Evolutionary conservation across 805 yeast genomes (phyloP).

Genomic region (Tetrapisispora taiwanensis): DNA sequence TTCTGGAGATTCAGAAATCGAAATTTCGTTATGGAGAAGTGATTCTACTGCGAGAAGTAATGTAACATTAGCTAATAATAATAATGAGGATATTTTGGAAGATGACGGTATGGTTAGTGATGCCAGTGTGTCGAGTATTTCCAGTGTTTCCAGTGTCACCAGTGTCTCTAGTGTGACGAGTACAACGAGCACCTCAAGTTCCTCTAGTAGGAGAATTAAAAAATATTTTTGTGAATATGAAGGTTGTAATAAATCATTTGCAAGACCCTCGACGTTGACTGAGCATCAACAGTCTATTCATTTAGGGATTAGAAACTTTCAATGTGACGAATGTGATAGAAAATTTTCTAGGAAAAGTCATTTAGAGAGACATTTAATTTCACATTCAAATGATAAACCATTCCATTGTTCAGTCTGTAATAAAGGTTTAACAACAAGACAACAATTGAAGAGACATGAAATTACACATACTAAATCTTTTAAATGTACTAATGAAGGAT

Average conservation of each 20-base stretch:
- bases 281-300: conserved; percentile 70
- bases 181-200: not conserved
- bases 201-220: conserved; percentile 32
- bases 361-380: conserved; percentile 57
- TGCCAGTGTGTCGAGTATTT: not conserved
- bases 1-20: not conserved
- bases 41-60: conserved; percentile 2
- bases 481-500: conserved; percentile 48
- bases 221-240: conserved; percentile 50
- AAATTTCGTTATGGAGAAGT: conserved; percentile 1
- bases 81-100: not conserved
- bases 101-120: conserved; percentile 3
- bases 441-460: conserved; percentile 77
- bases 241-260: conserved; percentile 66
- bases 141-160: conserved; percentile 2
- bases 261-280: conserved; percentile 70
- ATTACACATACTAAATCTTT: conserved; percentile 66
- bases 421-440: conserved; percentile 71
- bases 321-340: conserved; percentile 54
- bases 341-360: conserved; percentile 73
- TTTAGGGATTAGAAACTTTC: conserved; percentile 66
- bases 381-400: conserved; percentile 61
- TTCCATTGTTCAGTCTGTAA: conserved; percentile 64
- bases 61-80: not conserved
- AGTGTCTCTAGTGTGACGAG: conserved; percentile 7